These are phyloP conservation scores for Pezicula carpinea DNA, from an alignment of 2,329 filamentous ascomycete species.

Conservation along the genomic window DNA sequence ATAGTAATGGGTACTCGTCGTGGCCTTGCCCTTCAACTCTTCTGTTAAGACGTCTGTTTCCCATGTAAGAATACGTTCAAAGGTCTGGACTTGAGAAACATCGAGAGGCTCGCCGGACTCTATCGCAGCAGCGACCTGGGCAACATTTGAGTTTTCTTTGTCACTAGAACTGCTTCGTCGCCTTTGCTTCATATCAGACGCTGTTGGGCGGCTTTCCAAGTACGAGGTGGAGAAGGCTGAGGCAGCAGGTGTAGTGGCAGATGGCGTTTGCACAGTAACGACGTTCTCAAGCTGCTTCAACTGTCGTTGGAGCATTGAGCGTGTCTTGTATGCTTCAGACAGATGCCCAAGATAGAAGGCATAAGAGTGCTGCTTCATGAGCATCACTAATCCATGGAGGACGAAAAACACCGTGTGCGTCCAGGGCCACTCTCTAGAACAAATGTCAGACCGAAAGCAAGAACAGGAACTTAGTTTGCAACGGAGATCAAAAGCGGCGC, in stretches of 20 bases:
- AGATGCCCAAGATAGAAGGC: slow-evolving; percentile 74
- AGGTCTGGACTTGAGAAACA: slow-evolving; percentile 56
- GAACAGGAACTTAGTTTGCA: too few relatives aligned
- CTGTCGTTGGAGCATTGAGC: slow-evolving; percentile 38
- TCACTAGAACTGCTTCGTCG: slow-evolving; percentile 24
- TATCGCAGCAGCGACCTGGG: slow-evolving; percentile 57
- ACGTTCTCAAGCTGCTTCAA: slow-evolving; percentile 55
- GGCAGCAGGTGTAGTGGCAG: slow-evolving; percentile 35
- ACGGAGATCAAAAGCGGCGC: too few relatives aligned
- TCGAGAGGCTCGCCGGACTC: slow-evolving; percentile 56
- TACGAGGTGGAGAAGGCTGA: slow-evolving; percentile 42
- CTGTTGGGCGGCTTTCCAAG: slow-evolving; percentile 37
- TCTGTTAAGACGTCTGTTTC: slow-evolving; percentile 60
- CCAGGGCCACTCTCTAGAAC: slow-evolving; percentile 65
- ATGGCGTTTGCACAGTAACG: slow-evolving; percentile 40
- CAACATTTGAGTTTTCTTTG: slow-evolving; percentile 42
- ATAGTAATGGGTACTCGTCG: slow-evolving; percentile 47
- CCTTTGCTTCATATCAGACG: slow-evolving; percentile 36
- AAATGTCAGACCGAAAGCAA: too few relatives aligned
- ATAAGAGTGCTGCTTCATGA: slow-evolving; percentile 84
- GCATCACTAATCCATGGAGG: slow-evolving; percentile 67
- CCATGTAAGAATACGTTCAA: slow-evolving; percentile 59
- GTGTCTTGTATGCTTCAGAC: slow-evolving; percentile 53
- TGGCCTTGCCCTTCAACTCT: slow-evolving; percentile 53
- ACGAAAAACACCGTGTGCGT: slow-evolving; percentile 77